Base-by-base conservation (phyloP, 176 grass and related monocot species). In the Ensete ventricosum region DNA sequence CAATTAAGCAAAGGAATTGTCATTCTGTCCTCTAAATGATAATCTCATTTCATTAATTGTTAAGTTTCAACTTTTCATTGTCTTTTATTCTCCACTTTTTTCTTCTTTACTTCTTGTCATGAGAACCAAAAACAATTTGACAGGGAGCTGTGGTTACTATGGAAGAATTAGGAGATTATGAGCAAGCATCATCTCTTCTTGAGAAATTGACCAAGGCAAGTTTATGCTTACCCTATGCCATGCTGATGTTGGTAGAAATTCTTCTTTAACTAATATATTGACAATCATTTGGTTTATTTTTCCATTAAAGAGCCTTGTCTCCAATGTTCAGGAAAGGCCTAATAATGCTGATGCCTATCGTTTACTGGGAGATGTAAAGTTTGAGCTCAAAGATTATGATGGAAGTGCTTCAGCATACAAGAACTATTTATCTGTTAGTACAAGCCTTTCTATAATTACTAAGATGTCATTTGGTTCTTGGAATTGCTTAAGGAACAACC, bases 341-440 rank as follows among this genome's bases (percentile, higher is more conserved):
- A 88, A 84, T 69, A 90, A 90, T 90, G 85, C 71, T 66, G 89
- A 92, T 83, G 89, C 87, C 68, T 92, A 92, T 60, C 87, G 85
- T 80, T 90, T 92, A 76, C 79, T 92, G 76, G 93, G 89, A 83
- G 93, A 92, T 84, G 85, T 96, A 52, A 96, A 88, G 82, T 96
- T 90, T 77, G 87, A 92, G 79, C 85, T 96, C n/a, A 90, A 92
- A 78, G 89, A 96, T 86, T 92, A 90, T 34, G 89, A 92, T 71
- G 87, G 89, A 69, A 96, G 93, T 87, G 73, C 83, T 54, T 90
- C 83, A 26, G 86, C 93, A 27, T 96, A 90, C 76, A 90, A 66
- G 66, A 85, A 69, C 1, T 73, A 89, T 79, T 78, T 92, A 88
- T 90, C 85, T 75, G 89, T 96, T 82, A 81, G 81, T 72, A 78